Evolutionary conservation across 2,329 filamentous ascomycete genomes (phyloP), one percentile per base, ranked within the genome.

Genomic region (Sphaerostilbella broomeana): DNA sequence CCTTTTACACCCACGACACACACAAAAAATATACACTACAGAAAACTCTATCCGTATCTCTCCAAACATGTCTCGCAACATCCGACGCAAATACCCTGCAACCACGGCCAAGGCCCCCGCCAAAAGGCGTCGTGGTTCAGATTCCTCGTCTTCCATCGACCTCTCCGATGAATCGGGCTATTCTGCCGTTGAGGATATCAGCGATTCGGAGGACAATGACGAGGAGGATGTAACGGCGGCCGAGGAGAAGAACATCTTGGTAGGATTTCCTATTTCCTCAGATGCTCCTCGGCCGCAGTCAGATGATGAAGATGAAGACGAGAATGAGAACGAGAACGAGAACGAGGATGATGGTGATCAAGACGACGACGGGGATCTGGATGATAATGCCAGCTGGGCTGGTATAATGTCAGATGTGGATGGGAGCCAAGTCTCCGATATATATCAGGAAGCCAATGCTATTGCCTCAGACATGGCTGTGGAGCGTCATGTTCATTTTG

Each of bases 111-210:
- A 69, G 57, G 59, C 56, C 33, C 51, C 60, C 46, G n/a, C n/a
- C n/a, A 70, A 60, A 46, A 72, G 74, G 46, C 65, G 71, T 35
- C 65, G 71, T 34, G 64, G 58, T 43, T 77, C 72, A 20, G 66
- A 70, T 50, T 75, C 73, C 5, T 74, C 74, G 4, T 76, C 75
- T 8, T 75, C 74, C 2, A 60, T 74, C 41, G 65, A 76, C 51
- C 65, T 79, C 5, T 82, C 76, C 46, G 77, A 81, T 44, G 84
- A 87, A 35, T 77, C 73, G 38, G 81, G 78, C 40, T 87, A 88
- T 59, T 84, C 79, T 2, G 83, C 72, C 25, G 81, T 94, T 44
- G 84, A 90, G 56, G 77, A 87, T 35, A 82, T 94, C 45, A 85
- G 77, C 50, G 85, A 89, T 51, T 81, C 78, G 9, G 85, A 75